Conservation (phyloP, 2,329 filamentous ascomycete genomes). For the Fusarium tjaetaba region DNA sequence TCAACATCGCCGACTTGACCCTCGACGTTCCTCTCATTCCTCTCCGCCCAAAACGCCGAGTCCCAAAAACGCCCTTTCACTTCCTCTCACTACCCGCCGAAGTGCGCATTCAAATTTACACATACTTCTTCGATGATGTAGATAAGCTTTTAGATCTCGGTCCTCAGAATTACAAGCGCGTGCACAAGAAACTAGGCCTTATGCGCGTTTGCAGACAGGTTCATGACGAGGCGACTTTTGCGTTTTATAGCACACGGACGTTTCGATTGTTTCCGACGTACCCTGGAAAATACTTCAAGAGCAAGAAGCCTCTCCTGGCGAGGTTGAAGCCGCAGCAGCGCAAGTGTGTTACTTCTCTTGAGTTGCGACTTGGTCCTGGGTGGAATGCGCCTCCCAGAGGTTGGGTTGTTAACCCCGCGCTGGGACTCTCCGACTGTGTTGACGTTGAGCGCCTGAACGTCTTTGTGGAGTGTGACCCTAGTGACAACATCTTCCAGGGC, state of each 20-base stretch:
- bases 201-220: constrained; percentile 70
- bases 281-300: constrained; percentile 74
- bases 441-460: constrained; percentile 70
- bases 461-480: constrained; percentile 78
- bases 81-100: constrained; percentile 77
- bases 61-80: constrained; percentile 61
- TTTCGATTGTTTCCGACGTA: constrained; percentile 75
- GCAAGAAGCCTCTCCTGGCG: constrained; percentile 75
- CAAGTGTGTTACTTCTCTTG: constrained; percentile 68
- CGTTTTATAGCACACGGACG: constrained; percentile 71
- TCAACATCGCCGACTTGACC: constrained; percentile 57
- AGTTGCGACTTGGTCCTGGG: constrained; percentile 77
- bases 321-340: constrained; percentile 71
- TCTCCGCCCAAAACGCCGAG: constrained; percentile 45
- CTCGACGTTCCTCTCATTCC: constrained; percentile 52
- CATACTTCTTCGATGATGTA: constrained; percentile 65
- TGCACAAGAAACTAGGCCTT: constrained; percentile 68
- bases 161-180: constrained; percentile 69
- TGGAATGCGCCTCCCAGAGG: constrained; percentile 76
- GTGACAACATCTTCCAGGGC: constrained; percentile 72
- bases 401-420: constrained; percentile 73
- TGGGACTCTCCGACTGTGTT: constrained; percentile 71
- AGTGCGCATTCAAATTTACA: constrained; percentile 75
- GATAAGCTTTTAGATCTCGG: constrained; percentile 72
- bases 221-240: constrained; percentile 70